A percentile compares a stretch with the other conserved stretches of the same genome.
phyloP scores from a whole-genome alignment of 2,329 filamentous ascomycete genomes.

The Paecilomyces dactylethromorphus region DNA sequence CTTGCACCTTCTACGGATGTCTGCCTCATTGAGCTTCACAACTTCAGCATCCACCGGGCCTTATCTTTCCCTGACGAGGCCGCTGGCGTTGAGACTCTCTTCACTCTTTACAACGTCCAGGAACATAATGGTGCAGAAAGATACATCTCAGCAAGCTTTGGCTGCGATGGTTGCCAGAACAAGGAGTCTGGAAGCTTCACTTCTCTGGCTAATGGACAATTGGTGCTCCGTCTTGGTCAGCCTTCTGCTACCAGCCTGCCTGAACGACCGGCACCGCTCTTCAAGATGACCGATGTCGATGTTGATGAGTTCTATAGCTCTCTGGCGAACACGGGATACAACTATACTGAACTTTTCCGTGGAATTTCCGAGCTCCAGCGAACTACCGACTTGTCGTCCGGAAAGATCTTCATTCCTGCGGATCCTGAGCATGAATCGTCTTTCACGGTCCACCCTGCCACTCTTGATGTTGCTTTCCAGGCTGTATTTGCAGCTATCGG shows the following conservation, averaged over 20 bases:
- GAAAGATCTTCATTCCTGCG: conserved; percentile 9
- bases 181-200: conserved; percentile 8
- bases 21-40: conserved; percentile 15
- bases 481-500: background rate
- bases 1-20: conserved; percentile 3
- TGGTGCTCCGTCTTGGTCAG: conserved; percentile 1
- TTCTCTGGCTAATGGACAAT: conserved; percentile 6
- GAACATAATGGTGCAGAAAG: background rate
- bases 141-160: conserved; percentile 6
- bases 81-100: conserved; percentile 12
- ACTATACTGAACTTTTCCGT: conserved; percentile 18
- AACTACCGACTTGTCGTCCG: conserved; percentile 13
- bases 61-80: conserved; percentile 18
- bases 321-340: conserved; percentile 17
- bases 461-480: background rate
- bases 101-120: conserved; percentile 12
- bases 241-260: background rate
- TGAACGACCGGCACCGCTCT: background rate
- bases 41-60: conserved; percentile 17
- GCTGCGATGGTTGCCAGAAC: conserved; percentile 13
- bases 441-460: background rate
- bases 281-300: conserved; percentile 9
- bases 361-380: conserved; percentile 10
- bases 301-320: conserved; percentile 18
- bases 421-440: conserved; percentile 11